Conservation (phyloP, 352 stramenopile genomes). For the Phytophthora sp. region DNA sequence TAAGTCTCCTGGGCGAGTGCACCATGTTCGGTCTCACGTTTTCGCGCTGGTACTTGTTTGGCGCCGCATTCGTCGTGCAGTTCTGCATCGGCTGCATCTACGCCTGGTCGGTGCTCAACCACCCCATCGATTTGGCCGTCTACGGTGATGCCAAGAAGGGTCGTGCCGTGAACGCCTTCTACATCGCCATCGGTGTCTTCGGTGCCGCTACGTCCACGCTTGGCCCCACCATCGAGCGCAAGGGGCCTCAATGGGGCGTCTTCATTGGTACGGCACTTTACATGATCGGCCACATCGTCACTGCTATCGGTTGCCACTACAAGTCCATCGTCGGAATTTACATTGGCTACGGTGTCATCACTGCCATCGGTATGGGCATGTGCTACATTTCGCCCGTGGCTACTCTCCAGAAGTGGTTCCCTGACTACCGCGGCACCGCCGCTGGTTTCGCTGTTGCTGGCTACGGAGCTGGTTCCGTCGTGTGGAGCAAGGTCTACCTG, state of each 20-base stretch:
- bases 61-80: conserved; percentile 61
- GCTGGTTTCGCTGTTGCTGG: conserved; percentile 68
- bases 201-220: conserved; percentile 56
- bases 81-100: conserved; percentile 80
- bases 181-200: conserved; percentile 68
- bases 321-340: conserved; percentile 64
- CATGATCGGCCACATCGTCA: conserved; percentile 63
- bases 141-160: conserved; percentile 57
- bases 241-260: conserved; percentile 50
- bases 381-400: conserved; percentile 75
- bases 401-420: conserved; percentile 79
- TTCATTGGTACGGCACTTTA: conserved; percentile 53
- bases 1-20: not conserved
- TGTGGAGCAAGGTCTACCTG: conserved; percentile 70
- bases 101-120: conserved; percentile 78
- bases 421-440: conserved; percentile 69
- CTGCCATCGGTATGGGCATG: conserved; percentile 65
- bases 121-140: conserved; percentile 59
- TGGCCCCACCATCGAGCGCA: conserved; percentile 65
- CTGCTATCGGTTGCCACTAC: conserved; percentile 53
- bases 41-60: conserved; percentile 65
- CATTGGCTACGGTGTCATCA: conserved; percentile 71
- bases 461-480: conserved; percentile 63
- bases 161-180: conserved; percentile 74
- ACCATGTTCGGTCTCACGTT: conserved; percentile 34